Base-by-base conservation (phyloP, 2,329 filamentous ascomycete genomes). In the Aphanoascus verrucosus region DNA sequence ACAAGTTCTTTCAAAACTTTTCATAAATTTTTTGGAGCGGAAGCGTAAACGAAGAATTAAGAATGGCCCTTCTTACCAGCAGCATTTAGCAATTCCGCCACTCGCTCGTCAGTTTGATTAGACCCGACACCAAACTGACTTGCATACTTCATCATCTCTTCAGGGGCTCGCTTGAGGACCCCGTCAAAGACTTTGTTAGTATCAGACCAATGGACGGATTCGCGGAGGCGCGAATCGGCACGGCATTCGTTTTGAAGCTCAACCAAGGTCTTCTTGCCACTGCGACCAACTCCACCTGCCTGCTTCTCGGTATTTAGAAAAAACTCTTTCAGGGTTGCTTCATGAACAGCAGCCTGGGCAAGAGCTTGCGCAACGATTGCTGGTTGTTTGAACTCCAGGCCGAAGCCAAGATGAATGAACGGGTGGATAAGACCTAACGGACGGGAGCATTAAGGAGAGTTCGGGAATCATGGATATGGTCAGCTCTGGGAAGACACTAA, bases 371-470 rank as follows among this genome's bases (percentile, higher is more conserved):
- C 87, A 28, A 95, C 76, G 55, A 94, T 82, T 37, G 85, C 85
- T 1, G 87, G 87, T 64, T 94, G 88, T 8, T 77, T 67, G 72
- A 88, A 94, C 65, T 94, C 88, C 35, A 95, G 65, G 3, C 86
- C 89, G 64, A 88, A 94, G 47, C 88, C 86, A 17, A 94, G 77
- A 64, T 94, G 88, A 57, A 95, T 90, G 14, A 93, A 71, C 1
- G 88, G 88, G 63, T 94, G 88, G 1, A 89, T 61, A 57, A 91
- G 77, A 0, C 85, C 82, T 78, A 59, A 37, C 57, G 8, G 3
- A 17, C n/a, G 31, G 15, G 2, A 11, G 14, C n/a, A 32, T 46
- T 34, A 34, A 31, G 9, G 44, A 23, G 17, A 5, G 19, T 12
- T 4, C 19, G 11, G 40, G 15, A 6, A 28, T 7, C 34, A 3